Evolutionary conservation across 1,284 basidiomycete genomes (phyloP), one percentile per base, ranked within the genome.

Genomic region (Quambalaria eucalypti): DNA sequence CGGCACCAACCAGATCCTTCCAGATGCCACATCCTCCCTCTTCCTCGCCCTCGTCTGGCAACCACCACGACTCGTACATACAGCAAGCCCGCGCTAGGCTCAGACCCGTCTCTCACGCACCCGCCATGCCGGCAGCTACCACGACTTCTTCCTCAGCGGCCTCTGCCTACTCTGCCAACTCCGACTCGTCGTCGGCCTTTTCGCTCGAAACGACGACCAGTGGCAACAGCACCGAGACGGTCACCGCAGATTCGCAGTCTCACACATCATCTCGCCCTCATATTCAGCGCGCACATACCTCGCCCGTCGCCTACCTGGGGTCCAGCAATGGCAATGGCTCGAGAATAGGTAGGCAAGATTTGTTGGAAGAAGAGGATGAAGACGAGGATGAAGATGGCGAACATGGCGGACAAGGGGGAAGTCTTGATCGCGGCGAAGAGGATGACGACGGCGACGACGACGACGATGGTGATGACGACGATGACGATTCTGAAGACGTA

Each of bases 401-500:
- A 39, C 16, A 21, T 39, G 36, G 36, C 4, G 16, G 16, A n/a
- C n/a, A n/a, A n/a, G n/a, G n/a, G n/a, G n/a, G n/a, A n/a, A n/a
- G n/a, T n/a, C n/a, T n/a, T n/a, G n/a, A n/a, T n/a, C n/a, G n/a
- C n/a, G n/a, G n/a, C n/a, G n/a, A n/a, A n/a, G n/a, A n/a, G n/a
- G n/a, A n/a, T n/a, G n/a, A n/a, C n/a, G n/a, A n/a, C n/a, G n/a
- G n/a, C n/a, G n/a, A n/a, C n/a, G 31, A 33, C 9, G 31, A 33
- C 9, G 31, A 33, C 31, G 31, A 33, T 8, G 16, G 31, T 23
- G 19, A 23, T 26, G 25, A 14, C 21, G 25, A 21, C 30, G 49
- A 36, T 21, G 31, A 30, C 29, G 48, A 2, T 14, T n/a, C 28
- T 9, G 42, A 62, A 30, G 50, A 56, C 19, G 52, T 57, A 31